Evolutionary conservation across 1,284 basidiomycete genomes (phyloP).

Genomic region (Ganoderma sp.): DNA sequence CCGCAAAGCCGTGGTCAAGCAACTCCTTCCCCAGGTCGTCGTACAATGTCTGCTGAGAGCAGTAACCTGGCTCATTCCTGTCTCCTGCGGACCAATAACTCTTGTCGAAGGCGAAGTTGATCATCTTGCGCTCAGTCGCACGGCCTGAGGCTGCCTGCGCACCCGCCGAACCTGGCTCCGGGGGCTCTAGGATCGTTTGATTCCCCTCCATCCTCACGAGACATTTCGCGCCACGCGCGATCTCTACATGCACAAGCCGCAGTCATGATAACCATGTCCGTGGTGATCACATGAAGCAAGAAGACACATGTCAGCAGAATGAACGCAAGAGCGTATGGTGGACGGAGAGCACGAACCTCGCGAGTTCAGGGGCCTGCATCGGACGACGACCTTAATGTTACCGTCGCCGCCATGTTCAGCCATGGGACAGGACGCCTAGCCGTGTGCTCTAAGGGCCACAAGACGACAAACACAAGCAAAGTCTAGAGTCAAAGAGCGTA

Average conservation of each 20-base stretch:
- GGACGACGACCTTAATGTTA: conserved; percentile 96
- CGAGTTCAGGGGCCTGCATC: conserved; percentile 94
- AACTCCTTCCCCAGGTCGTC: conserved; percentile 95
- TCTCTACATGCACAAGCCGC: conserved; percentile 58
- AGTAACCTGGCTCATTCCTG: conserved; percentile 86
- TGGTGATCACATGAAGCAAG: not conserved
- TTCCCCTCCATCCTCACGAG: conserved; percentile 94
- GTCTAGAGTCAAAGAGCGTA: conserved; percentile 28
- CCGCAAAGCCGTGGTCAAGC: conserved; percentile 93
- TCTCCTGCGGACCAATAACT: conserved; percentile 94
- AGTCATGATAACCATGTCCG: not conserved
- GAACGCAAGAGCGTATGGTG: conserved; percentile 21
- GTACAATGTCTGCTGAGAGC: conserved; percentile 92
- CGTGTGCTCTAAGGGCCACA: conserved; percentile 3
- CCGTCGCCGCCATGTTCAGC: conserved; percentile 68
- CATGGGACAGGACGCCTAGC: conserved; percentile 47
- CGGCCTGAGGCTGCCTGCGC: conserved; percentile 65
- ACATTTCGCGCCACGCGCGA: conserved; percentile 87
- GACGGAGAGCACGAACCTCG: conserved; percentile 66
- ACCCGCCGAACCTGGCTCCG: conserved; percentile 74
- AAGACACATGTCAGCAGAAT: conserved; percentile 13
- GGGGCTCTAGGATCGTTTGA: conserved; percentile 89
- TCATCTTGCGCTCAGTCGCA: conserved; percentile 85
- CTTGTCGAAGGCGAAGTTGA: conserved; percentile 94
- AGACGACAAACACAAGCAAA: conserved; percentile 13